Conservation (phyloP, 2,329 filamentous ascomycete species). For the Pseudocercospora ulei region DNA sequence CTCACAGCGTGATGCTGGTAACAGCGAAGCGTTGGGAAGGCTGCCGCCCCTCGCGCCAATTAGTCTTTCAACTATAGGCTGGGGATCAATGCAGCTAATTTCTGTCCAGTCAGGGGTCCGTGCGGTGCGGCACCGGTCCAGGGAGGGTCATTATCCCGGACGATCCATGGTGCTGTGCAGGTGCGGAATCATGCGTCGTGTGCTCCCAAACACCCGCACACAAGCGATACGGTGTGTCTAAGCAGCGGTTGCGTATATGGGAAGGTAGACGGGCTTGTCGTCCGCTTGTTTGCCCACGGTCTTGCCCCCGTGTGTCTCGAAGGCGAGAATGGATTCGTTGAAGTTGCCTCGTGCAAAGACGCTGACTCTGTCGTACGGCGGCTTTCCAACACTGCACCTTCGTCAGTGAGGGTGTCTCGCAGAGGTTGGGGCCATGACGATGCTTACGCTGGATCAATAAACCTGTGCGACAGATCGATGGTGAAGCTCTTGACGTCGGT, state of each 20-base stretch:
- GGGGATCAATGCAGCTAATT: not conserved
- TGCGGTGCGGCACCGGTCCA: not conserved
- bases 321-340: conserved; percentile 15
- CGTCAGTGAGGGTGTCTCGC: conserved; percentile 5
- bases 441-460: conserved; percentile 28
- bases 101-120: conserved; percentile 3
- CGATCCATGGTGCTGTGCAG: conserved; percentile 2
- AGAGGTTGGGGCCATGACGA: conserved; percentile 8
- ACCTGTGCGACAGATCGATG: conserved; percentile 26
- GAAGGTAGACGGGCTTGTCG: conserved; percentile 14
- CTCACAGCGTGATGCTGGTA: conserved; percentile 4
- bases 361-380: conserved; percentile 28
- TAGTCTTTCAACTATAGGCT: no score
- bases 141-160: conserved; percentile 9
- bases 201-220: conserved; percentile 5
- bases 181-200: conserved; percentile 2
- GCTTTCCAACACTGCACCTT: conserved; percentile 25
- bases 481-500: conserved; percentile 22
- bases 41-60: no score
- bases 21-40: no score
- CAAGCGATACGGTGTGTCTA: not conserved
- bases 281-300: conserved; percentile 16
- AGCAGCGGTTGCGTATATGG: conserved; percentile 19
- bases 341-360: conserved; percentile 25
- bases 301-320: conserved; percentile 7